Evolutionary conservation across 2,329 filamentous ascomycete species (phyloP).

Genomic region (Pseudogymnoascus sp.): DNA sequence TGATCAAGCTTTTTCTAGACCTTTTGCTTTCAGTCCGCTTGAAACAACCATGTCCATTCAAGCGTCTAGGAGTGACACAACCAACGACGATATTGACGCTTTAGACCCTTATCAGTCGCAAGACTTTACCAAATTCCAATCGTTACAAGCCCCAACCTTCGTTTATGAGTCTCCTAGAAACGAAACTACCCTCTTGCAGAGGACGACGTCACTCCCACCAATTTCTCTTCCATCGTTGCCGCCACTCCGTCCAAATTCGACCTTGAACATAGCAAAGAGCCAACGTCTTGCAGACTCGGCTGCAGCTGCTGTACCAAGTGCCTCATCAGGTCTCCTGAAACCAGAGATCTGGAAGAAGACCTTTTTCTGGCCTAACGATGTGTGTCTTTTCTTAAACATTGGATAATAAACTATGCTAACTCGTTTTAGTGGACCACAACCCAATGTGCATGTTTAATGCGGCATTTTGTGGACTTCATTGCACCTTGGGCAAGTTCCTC

Average conservation of each 20-base stretch:
- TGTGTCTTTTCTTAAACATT: not conserved
- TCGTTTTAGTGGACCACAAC: not conserved
- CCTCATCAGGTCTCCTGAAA: not conserved
- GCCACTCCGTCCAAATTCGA: not conserved
- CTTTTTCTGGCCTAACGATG: not conserved
- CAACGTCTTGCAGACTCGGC: not conserved
- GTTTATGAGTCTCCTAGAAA: not conserved
- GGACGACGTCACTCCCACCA: not conserved
- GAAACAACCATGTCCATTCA: not conserved
- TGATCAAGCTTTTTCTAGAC: not conserved
- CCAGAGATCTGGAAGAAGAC: not conserved
- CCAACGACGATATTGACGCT: not conserved
- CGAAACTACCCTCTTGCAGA: not conserved
- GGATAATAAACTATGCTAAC: not conserved
- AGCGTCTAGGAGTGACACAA: not conserved
- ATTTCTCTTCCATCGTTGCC: not conserved
- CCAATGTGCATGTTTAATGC: not conserved
- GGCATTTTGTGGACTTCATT: not conserved
- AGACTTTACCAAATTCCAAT: not conserved
- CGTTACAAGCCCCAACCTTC: not conserved
- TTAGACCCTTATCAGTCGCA: not conserved
- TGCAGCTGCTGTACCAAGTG: not conserved
- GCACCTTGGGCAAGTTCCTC: not conserved
- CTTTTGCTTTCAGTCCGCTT: not conserved
- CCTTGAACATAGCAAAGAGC: not conserved